These are phyloP conservation scores for Theobroma cacao DNA, from an alignment of 345 rosid genomes.

Conservation along the genomic window DNA sequence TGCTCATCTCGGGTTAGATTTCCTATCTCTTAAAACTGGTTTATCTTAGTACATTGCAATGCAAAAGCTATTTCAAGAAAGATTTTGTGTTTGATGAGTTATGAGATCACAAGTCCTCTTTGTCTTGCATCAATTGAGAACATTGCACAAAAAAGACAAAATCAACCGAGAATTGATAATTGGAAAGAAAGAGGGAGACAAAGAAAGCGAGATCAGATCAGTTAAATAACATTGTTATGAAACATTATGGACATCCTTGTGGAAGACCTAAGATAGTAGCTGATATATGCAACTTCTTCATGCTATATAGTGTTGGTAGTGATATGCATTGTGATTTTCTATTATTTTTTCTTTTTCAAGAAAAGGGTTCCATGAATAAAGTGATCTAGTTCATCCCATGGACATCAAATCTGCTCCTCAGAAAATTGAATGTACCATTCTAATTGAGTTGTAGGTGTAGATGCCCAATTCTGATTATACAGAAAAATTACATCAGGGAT, in stretches of 20 bases:
- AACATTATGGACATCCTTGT: too few relatives aligned
- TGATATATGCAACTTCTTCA: background rate
- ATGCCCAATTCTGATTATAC: too few relatives aligned
- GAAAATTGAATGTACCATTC: background rate
- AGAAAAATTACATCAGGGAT: too few relatives aligned
- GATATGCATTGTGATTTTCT: too few relatives aligned
- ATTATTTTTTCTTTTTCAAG: too few relatives aligned
- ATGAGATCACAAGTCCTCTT: background rate
- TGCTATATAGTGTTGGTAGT: background rate
- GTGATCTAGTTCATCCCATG: too few relatives aligned
- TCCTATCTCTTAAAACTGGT: background rate
- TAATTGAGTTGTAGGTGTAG: background rate
- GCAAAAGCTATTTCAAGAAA: background rate
- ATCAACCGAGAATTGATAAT: background rate
- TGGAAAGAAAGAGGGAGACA: too few relatives aligned
- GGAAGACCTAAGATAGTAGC: background rate
- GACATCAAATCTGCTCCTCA: too few relatives aligned
- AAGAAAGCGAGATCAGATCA: background rate
- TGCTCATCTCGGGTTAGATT: conserved; percentile 2
- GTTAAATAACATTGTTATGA: too few relatives aligned
- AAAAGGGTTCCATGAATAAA: background rate
- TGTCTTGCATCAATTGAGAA: background rate
- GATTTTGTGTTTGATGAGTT: background rate
- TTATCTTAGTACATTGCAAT: background rate
- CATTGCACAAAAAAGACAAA: background rate